A percentile compares a stretch with the other conserved stretches of the same genome.
Evolutionary conservation across 768 basidiomycete genomes (phyloP).

Genomic region (Collybia sordida): DNA sequence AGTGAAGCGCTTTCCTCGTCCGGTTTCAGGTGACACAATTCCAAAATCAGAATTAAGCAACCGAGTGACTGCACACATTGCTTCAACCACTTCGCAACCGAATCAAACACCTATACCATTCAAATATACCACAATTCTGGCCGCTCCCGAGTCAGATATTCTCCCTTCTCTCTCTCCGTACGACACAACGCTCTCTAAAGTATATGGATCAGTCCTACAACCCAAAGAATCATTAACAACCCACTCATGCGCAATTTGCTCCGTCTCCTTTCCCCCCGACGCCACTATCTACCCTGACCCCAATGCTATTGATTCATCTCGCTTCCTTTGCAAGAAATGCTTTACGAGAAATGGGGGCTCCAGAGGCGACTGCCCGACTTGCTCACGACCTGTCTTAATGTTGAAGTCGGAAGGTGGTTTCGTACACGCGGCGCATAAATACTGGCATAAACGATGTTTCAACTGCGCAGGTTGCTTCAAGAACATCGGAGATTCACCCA

Average conservation of each 20-base stretch:
- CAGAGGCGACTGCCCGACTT: conserved; percentile 69
- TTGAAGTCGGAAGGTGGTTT: conserved; percentile 79
- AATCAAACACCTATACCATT: conserved; percentile 56
- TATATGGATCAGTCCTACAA: conserved; percentile 82
- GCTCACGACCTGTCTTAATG: conserved; percentile 69
- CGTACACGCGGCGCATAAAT: conserved; percentile 64
- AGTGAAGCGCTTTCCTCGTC: conserved; percentile 51
- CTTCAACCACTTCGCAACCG: conserved; percentile 42
- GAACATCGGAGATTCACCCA: conserved; percentile 70
- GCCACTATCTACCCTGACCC: conserved; percentile 86
- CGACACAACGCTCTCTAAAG: conserved; percentile 70
- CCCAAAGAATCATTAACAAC: conserved; percentile 71
- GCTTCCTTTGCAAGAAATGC: conserved; percentile 75
- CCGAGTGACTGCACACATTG: conserved; percentile 59
- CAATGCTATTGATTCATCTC: conserved; percentile 32
- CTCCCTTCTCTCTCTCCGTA: conserved; percentile 52
- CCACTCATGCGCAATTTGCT: conserved; percentile 69
- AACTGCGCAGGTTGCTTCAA: conserved; percentile 70
- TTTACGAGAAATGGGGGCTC: conserved; percentile 74
- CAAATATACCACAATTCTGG: conserved; percentile 49
- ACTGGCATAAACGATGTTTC: conserved; percentile 87
- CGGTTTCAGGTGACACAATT: conserved; percentile 30
- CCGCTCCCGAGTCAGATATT: conserved; percentile 58
- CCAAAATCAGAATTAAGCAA: conserved; percentile 35
- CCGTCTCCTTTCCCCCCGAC: conserved; percentile 69